Evolutionary conservation across 148 eudicot genomes (phyloP), one percentile per base, ranked within the genome.

Genomic region (Dysphania ambrosioides): DNA sequence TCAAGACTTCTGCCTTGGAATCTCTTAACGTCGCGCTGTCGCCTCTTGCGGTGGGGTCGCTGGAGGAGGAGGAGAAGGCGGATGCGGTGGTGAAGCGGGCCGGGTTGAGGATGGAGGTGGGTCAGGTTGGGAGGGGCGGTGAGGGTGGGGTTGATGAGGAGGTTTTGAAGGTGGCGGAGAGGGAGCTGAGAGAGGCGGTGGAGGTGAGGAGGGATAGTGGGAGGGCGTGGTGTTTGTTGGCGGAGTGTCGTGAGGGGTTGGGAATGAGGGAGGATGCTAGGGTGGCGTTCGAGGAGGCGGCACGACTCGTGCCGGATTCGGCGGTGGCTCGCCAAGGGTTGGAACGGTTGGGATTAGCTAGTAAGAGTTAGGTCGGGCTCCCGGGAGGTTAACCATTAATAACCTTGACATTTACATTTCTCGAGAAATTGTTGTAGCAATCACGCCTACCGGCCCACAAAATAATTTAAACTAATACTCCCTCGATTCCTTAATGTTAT

Each of bases 31-130:
- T 6, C 26, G 98, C 96, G 6, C 80, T 93, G 23, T 86, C 96
- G 1, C 96, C 96, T 38, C 83, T 88, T 27, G 85, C 90, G 7
- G 87, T 55, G 11, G 86, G 71, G 66, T 88, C 94, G 21, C 77
- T 93, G 47, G 57, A 81, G 11, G 79, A n/a, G 0, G 85, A 73
- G 21, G 98, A 93, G 87, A 83, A 74, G 56, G 84, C 82, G 2
- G 94, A 91, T 24, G 97, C 94, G 24, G 60, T 91, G 70, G 71
- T 76, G 23, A 93, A 88, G 82, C 69, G 97, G 35, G 97, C 92
- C 2, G 87, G 86, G 86, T 36, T 93, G 80, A 86, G 79, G 82
- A 44, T 86, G 62, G 86, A 71, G 62, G 57, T 84, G 82, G 72
- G 83, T 61, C 66, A 77, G 70, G 26, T 72, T 13, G 86, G 82